Evolutionary conservation across 1,284 basidiomycete genomes (phyloP), one percentile per base, ranked within the genome.

Genomic region (Ustilago bromivora): DNA sequence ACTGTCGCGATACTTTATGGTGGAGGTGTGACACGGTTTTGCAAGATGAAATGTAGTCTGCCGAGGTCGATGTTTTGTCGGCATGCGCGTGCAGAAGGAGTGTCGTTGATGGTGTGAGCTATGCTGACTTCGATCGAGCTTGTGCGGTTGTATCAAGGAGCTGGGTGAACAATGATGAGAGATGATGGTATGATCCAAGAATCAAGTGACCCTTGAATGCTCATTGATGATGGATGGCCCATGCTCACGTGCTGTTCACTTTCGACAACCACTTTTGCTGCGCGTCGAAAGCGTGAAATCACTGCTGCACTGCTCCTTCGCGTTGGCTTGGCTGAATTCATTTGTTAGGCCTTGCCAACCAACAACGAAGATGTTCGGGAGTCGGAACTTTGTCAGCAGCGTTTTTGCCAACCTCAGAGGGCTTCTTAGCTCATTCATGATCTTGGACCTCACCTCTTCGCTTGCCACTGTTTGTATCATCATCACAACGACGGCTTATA

Each of bases 201-300:
- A 38, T 40, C 8, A 23, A n/a, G 11, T 40, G 51, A 54, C n/a
- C 15, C 7, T 57, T 46, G 34, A 41, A 15, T 43, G 31, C 49
- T 46, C 28, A 7, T 34, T 31, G 49, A 35, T n/a, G 43, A 51
- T 49, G n/a, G 57, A 40, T 70, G 69, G 69, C 66, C 63, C 40
- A 66, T 71, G 69, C 69, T 66, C 56, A 56, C 43, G 56, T 52
- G 34, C 51, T 51, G 32, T 11, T 28, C 32, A 46, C 19, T 60
- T 46, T 56, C 43, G 15, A 17, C 2, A 23, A 28, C 15, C 19
- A 28, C 38, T 36, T 35, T 51, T 36, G 15, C 32, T 17, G 55
- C 56, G 63, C 51, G 49, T 58, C 57, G 28, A 40, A 36, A 32
- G 6, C 23, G 23, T 23, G 23, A 23, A 23, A 23, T 23, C 23